Evolutionary conservation across 1,139 yeast species (phyloP), one percentile per base, ranked within the genome.

Genomic region (Zygoascus sp.): DNA sequence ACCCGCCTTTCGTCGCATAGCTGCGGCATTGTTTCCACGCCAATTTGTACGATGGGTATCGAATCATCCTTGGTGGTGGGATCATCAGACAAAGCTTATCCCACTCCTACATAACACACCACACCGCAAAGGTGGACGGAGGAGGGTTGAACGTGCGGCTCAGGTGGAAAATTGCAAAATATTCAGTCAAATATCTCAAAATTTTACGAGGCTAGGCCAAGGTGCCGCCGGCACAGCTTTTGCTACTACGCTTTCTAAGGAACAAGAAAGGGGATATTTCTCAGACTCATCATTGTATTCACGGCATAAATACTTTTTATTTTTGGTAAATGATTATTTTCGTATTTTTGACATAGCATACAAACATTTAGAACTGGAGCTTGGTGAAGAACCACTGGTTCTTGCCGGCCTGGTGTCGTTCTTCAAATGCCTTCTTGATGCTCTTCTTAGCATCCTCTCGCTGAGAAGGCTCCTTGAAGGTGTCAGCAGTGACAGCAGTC

Each of bases 331-430:
- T 32, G 28, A 38, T 44, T 25, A 41, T 21, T 35, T 32, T 36
- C 25, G 34, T 40, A 28, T 40, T 40, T 30, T 21, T 32, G 25
- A 19, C 45, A 34, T 17, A 32, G 39, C 35, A 38, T 34, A 35
- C 25, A 25, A 34, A 30, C 38, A 40, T 51, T 86, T 89, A 92
- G 81, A 92, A 92, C 81, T 89, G 86, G 74, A 92, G 87, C 81
- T 92, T 92, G 77, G 95, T 84, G 88, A 92, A 92, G 83, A 92
- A 92, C 98, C 98, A 92, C 79, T 89, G 90, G 90, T 90, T 90
- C 87, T 90, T 89, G 75, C 98, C 98, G 72, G 97, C 90, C 80
- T 89, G 95, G 83, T 92, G 96, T 84, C 90, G 89, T 80, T 92
- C 97, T 80, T 92, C 98, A 71, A 92, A 92, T 72, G 96, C 96